phyloP scores from a whole-genome alignment of 768 basidiomycete genomes.

The Phlebiopsis flavidoalba region DNA sequence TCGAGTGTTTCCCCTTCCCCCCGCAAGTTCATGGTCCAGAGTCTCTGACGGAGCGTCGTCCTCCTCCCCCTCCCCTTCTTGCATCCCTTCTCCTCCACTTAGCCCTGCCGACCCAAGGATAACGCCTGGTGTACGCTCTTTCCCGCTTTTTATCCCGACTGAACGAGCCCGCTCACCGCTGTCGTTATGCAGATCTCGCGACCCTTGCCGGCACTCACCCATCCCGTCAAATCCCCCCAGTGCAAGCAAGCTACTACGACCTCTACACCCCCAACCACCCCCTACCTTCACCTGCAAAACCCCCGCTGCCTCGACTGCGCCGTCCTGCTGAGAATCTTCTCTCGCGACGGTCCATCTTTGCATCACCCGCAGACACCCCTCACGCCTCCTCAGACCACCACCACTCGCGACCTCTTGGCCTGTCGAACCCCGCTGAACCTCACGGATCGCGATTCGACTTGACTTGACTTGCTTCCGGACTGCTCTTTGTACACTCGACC shows the following conservation, averaged over 20 bases:
- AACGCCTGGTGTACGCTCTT: conserved; percentile 40
- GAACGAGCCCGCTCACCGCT: conserved; percentile 8
- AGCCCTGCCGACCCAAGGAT: conserved; percentile 49
- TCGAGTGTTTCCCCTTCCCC: conserved; percentile 6
- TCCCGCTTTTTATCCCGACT: not conserved
- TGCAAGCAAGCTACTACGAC: conserved; percentile 15
- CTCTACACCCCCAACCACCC: conserved; percentile 19
- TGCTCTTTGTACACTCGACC: conserved; percentile 6
- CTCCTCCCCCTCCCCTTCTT: conserved; percentile 23
- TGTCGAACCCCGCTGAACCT: conserved; percentile 43
- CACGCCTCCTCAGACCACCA: conserved; percentile 12
- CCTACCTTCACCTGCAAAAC: conserved; percentile 17
- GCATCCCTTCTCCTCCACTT: conserved; percentile 31
- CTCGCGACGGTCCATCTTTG: conserved; percentile 19
- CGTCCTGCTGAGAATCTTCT: conserved; percentile 43
- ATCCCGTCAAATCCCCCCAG: conserved; percentile 33
- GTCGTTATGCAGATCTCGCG: conserved; percentile 64
- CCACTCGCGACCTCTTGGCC: conserved; percentile 16
- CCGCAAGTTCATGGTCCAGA: conserved; percentile 12
- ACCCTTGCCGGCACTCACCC: conserved; percentile 84
- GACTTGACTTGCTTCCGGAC: conserved; percentile 9
- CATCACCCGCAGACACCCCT: not conserved
- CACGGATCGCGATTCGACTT: conserved; percentile 38
- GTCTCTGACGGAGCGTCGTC: conserved; percentile 14
- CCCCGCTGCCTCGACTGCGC: conserved; percentile 25